A percentile compares a stretch with the other conserved stretches of the same genome.
These are phyloP conservation scores for Aspergillus melleus DNA, from an alignment of 2,329 filamentous ascomycete species.

Conservation along the genomic window DNA sequence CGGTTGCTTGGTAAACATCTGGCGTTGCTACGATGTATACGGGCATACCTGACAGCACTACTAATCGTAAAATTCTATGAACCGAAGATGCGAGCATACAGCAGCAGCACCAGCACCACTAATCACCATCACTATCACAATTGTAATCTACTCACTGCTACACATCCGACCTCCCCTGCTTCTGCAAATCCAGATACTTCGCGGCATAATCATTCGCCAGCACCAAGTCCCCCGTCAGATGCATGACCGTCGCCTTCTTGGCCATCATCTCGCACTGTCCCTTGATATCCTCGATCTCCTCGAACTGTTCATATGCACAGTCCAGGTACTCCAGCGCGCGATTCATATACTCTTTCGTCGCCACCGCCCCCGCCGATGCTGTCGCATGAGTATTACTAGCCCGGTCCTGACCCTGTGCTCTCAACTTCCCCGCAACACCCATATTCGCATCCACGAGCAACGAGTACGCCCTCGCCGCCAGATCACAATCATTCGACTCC, in stretches of 20 bases:
- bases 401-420: constrained; percentile 29
- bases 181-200: constrained; percentile 61
- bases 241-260: constrained; percentile 78
- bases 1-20: background rate
- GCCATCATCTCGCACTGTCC: constrained; percentile 76
- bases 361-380: constrained; percentile 30
- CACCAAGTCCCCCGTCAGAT: constrained; percentile 63
- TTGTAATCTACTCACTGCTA: background rate
- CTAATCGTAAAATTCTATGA: too few relatives aligned
- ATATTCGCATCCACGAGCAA: constrained; percentile 75
- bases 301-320: constrained; percentile 63
- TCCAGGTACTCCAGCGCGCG: constrained; percentile 63
- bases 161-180: constrained; percentile 27
- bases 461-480: constrained; percentile 68
- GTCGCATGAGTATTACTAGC: too few relatives aligned
- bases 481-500: constrained; percentile 64
- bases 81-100: too few relatives aligned
- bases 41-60: too few relatives aligned
- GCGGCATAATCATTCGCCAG: constrained; percentile 67
- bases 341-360: constrained; percentile 57
- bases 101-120: too few relatives aligned
- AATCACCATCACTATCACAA: background rate
- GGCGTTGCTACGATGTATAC: too few relatives aligned
- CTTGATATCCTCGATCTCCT: constrained; percentile 65
- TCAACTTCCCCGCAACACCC: constrained; percentile 63